Evolutionary conservation across 1,284 basidiomycete genomes (phyloP), one percentile per base, ranked within the genome.

Genomic region (Microbotryum violaceum): DNA sequence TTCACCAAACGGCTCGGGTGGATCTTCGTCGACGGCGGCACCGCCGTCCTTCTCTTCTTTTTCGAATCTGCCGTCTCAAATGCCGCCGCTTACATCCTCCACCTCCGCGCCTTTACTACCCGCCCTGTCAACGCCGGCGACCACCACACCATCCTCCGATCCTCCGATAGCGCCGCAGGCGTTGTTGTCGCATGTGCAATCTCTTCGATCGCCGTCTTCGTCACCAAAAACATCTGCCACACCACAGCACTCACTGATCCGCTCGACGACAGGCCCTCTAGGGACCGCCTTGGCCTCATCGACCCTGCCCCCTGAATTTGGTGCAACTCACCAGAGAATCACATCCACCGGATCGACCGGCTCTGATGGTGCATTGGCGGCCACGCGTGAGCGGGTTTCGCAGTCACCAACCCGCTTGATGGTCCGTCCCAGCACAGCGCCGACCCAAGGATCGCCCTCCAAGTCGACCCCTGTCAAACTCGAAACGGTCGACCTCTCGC

Each of bases 401-500:
- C 37, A 42, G 12, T 42, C 37, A 18, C 37, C 37, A 14, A 42
- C 12, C 12, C 37, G 37, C 16, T 42, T 4, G 37, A 42, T 42
- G 12, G 37, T 42, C 16, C 37, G 37, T 42, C 37, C 37, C 37
- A 42, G 37, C 37, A 42, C 37, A 18, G 37, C 37, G 37, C 37
- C 37, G 2, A 16, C 37, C 16, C 37, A 42, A 18, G 37, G 12
- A 16, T 42, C 37, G 37, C 37, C 37, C 12, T 42, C 37, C 14
- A 42, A 42, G 37, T 16, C 37, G 37, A 42, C 48, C 21, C 31
- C 33, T 16, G 48, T 46, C 8, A 58, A 47, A 46, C 65, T 72
- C 21, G 82, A 83, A 58, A 93, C 91, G 6, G 79, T 96, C 59
- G 85, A 90, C 72, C 80, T 96, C 59, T 84, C 87, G 59, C 85